phyloP scores from a whole-genome alignment of 2,329 filamentous ascomycete species.

The Fusarium humuli region DNA sequence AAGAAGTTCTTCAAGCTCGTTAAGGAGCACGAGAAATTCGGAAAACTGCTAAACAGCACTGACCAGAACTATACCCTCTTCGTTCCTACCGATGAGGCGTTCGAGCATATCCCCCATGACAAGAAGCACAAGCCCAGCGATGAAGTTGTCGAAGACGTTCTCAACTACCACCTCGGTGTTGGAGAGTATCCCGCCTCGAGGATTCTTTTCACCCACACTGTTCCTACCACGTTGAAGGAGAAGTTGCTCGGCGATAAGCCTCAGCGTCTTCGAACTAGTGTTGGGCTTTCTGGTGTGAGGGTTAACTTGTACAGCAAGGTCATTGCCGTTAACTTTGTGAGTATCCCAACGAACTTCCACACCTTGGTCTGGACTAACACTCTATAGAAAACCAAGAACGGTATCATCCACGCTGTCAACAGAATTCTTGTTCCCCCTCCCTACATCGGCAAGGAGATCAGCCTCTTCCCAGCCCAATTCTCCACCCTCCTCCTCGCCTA shows the following conservation, averaged over 20 bases:
- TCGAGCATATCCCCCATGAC: slow-evolving; percentile 67
- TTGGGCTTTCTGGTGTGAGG: slow-evolving; percentile 71
- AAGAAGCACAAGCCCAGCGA: slow-evolving; percentile 71
- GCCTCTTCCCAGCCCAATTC: slow-evolving; percentile 79
- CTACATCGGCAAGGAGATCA: slow-evolving; percentile 61
- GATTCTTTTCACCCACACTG: slow-evolving; percentile 77
- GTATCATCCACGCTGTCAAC: slow-evolving; percentile 83
- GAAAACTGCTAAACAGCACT: slow-evolving; percentile 79
- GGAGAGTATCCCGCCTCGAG: slow-evolving; percentile 74
- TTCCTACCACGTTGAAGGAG: slow-evolving; percentile 75
- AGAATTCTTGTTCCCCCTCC: slow-evolving; percentile 82
- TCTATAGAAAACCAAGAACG: slow-evolving; percentile 75
- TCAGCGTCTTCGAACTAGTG: slow-evolving; percentile 78
- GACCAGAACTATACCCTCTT: slow-evolving; percentile 82
- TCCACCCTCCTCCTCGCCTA: slow-evolving; percentile 82
- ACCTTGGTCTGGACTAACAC: background rate
- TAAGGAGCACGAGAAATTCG: slow-evolving; percentile 76
- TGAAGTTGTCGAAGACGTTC: slow-evolving; percentile 74
- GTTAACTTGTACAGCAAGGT: slow-evolving; percentile 84
- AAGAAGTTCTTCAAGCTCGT: slow-evolving; percentile 82
- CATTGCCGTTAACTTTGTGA: slow-evolving; percentile 75
- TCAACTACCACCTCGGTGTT: slow-evolving; percentile 80
- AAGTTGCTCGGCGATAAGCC: slow-evolving; percentile 70
- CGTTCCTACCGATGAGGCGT: slow-evolving; percentile 80
- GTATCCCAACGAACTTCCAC: slow-evolving; percentile 34